A percentile compares a stretch with the other conserved stretches of the same genome.
These are phyloP conservation scores for Globisporangium irregulare DNA, from an alignment of 352 stramenopile genomes.

Conservation along the genomic window DNA sequence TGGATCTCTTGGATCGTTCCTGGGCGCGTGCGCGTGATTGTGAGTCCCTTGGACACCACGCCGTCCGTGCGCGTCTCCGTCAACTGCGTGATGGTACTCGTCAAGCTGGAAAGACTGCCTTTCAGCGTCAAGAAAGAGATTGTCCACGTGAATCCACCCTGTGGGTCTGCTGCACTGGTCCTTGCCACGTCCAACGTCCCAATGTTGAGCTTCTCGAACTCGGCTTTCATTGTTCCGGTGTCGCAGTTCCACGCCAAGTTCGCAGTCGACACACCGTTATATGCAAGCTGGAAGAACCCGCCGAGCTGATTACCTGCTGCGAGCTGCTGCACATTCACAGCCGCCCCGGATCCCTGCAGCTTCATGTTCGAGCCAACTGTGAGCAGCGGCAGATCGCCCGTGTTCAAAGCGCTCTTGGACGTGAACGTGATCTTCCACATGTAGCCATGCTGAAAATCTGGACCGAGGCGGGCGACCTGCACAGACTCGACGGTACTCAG, in stretches of 20 bases:
- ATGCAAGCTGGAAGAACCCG: slow-evolving; percentile 63
- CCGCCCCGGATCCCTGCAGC: slow-evolving; percentile 35
- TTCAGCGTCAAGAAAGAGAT: slow-evolving; percentile 89
- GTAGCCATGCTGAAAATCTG: slow-evolving; percentile 60
- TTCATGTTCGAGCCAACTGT: slow-evolving; percentile 39
- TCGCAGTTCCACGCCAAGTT: slow-evolving; percentile 81
- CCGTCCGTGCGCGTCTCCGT: slow-evolving; percentile 50
- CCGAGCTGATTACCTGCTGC: slow-evolving; percentile 63
- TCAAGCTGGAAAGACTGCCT: slow-evolving; percentile 41
- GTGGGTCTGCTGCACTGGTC: slow-evolving; percentile 55
- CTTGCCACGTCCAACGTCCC: slow-evolving; percentile 64
- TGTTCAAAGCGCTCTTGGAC: slow-evolving; percentile 42
- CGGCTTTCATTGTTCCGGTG: slow-evolving; percentile 60
- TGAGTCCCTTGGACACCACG: slow-evolving; percentile 44
- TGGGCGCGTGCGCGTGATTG: slow-evolving; percentile 34
- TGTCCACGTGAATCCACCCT: slow-evolving; percentile 93
- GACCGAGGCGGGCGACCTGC: slow-evolving; percentile 46
- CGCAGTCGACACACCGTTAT: slow-evolving; percentile 42
- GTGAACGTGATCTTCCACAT: slow-evolving; percentile 82
- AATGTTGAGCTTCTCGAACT: slow-evolving; percentile 50
- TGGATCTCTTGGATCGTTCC: slow-evolving; percentile 71
- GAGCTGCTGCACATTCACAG: slow-evolving; percentile 32
- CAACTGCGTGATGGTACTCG: slow-evolving; percentile 28
- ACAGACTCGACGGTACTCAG: slow-evolving; percentile 65
- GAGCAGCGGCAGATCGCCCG: slow-evolving; percentile 56